Base-by-base conservation (phyloP, 2,329 filamentous ascomycete species). In the Beauveria sp. region DNA sequence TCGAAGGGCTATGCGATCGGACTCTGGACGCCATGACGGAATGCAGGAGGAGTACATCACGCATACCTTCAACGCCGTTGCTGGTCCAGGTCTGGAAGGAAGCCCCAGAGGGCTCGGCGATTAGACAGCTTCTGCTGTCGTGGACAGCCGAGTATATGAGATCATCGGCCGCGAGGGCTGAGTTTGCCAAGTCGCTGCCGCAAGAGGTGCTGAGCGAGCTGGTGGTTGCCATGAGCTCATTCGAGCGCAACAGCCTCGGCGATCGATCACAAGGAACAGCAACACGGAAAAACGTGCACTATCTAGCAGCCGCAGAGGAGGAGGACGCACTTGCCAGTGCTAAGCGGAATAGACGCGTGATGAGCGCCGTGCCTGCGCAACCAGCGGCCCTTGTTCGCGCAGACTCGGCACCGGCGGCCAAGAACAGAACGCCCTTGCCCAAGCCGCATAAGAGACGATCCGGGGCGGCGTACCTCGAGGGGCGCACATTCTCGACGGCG, bases 121-220 rank as follows among this genome's bases (percentile, higher is more conserved):
- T 88, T 54, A 78, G 84, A 45, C 77, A 78, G 63, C 79, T 87
- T 43, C 77, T 88, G 16, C 73, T 87, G 3, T 79, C 77, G 12
- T 88, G 85, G 85, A 82, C 83, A 1, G 84, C 83, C 28, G 84
- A 87, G 70, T 87, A 87, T 66, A 84, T 87, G 74, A 75, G 82
- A 48, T 81, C 81, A 0, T 84, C 83, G 3, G 79, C 83, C 24
- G 76, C 78, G 1, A 77, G 83, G 20, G 76, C 80, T 9, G 81
- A 84, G 63, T 87, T 87, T 67, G 84, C 82, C 49, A 82, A 81
- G 66, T 83, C 83, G 0, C 76, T 88, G 3, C 84, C 85, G 0
- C 81, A 87, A 64, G 83, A 86, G 66, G 82, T 88, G 1, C 73
- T 87, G 7, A 85, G 82, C 64, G 84, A 87, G 70, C 77, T 88